Evolutionary conservation across 768 basidiomycete genomes (phyloP), one percentile per base, ranked within the genome.

Genomic region (Scleroderma bovista): DNA sequence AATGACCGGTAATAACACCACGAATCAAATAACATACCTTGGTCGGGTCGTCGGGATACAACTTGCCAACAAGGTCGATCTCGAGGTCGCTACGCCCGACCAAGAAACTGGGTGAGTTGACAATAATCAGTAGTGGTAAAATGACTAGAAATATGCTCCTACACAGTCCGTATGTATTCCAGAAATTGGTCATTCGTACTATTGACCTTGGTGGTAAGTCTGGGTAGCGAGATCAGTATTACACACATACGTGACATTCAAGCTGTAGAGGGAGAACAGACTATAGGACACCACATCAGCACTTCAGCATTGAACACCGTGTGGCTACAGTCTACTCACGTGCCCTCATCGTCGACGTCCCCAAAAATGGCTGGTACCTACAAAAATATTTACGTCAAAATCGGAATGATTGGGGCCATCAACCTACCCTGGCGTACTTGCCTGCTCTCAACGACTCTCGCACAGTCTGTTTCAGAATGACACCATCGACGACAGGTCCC

Each of bases 331-430:
- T n/a, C 13, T 24, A 62, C 71, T 54, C 47, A 72, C 61, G 72
- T 73, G 52, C 71, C 72, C 54, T 74, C 72, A 36, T 75, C 72
- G 47, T 73, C 72, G 10, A 57, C 60, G 47, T 65, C 58, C 11
- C 71, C 68, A 15, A 58, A 53, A 24, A 70, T 54, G 17, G 69
- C 51, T 11, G 69, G 66, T 22, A 62, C 46, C 70, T 67, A 44
- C 15, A 19, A 20, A 31, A 38, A 38, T n/a, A n/a, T 7, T 13
- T 6, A 20, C 15, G 15, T 15, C 3, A 6, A 22, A 5, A 42
- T 6, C 15, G 33, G 13, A 31, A 20, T 3, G 6, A 3, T 20
- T 9, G 17, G 16, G 0, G 19, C 16, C 3, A 5, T 40, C 4
- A 26, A 16, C 46, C 17, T 42, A 41, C 47, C 22, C 38, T 48